These are phyloP conservation scores for Lachnellula cervina DNA, from an alignment of 2,329 filamentous ascomycete species.

Conservation along the genomic window DNA sequence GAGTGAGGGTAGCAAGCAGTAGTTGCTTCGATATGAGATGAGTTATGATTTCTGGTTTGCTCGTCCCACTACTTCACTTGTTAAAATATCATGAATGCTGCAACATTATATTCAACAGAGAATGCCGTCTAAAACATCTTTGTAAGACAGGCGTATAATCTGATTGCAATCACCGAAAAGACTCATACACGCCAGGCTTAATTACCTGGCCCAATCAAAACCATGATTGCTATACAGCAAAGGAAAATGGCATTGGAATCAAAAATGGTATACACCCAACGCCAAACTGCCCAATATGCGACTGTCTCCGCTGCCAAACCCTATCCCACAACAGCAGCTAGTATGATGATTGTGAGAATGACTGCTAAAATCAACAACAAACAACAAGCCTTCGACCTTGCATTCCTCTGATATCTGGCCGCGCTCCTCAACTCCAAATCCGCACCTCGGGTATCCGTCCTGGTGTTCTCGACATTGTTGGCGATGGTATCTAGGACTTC, in stretches of 20 bases:
- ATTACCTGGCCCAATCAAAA: not conserved
- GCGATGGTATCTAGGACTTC: slow-evolving; percentile 82
- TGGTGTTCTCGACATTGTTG: slow-evolving; percentile 79
- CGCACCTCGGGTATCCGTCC: slow-evolving; percentile 76
- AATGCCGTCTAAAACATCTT: not conserved
- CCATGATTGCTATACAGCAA: not conserved
- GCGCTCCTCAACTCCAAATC: slow-evolving; percentile 82
- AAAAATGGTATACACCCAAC: not conserved
- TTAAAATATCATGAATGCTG: not conserved
- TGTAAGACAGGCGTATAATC: not conserved
- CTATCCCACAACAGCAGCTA: slow-evolving; percentile 77
- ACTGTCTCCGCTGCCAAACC: not conserved
- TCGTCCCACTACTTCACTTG: not conserved
- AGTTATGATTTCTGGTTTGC: too few relatives aligned
- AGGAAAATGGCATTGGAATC: not conserved
- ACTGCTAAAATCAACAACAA: slow-evolving; percentile 82
- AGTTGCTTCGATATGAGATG: too few relatives aligned
- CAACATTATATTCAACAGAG: too few relatives aligned
- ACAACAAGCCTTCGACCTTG: slow-evolving; percentile 90
- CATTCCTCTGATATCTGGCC: slow-evolving; percentile 89
- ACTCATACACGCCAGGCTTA: not conserved
- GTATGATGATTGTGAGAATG: slow-evolving; percentile 81
- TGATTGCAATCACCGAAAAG: not conserved
- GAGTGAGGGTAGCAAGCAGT: too few relatives aligned
- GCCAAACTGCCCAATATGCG: not conserved